These are phyloP conservation scores for Podospora appendiculata DNA, from an alignment of 495 filamentous ascomycete genomes.

Conservation along the genomic window DNA sequence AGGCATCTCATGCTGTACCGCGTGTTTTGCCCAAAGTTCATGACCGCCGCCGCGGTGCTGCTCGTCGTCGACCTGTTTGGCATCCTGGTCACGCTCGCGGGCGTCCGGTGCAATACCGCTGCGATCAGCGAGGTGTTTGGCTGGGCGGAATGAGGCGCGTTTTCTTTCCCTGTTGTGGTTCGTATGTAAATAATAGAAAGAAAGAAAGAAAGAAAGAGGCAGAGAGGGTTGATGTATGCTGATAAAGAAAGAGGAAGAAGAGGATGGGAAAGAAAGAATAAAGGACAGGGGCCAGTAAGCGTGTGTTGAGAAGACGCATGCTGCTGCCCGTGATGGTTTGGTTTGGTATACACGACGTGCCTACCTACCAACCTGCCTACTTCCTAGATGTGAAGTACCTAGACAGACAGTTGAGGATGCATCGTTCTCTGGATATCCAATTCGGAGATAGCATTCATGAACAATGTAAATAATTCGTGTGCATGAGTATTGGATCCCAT, in stretches of 20 bases:
- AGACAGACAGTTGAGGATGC: no score
- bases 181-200: neutral
- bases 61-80: constrained; percentile 70
- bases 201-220: neutral
- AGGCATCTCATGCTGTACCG: constrained; percentile 95
- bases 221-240: neutral
- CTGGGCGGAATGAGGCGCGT: constrained; percentile 41
- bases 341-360: neutral
- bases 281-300: neutral
- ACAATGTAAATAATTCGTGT: no score
- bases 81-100: constrained; percentile 58
- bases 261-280: neutral
- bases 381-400: no score
- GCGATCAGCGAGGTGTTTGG: constrained; percentile 89
- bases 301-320: neutral
- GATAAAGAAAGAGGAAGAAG: neutral
- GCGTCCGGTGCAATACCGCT: constrained; percentile 61
- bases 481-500: no score
- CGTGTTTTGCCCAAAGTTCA: constrained; percentile 87
- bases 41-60: constrained; percentile 69
- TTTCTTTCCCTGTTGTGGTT: neutral
- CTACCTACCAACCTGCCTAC: no score
- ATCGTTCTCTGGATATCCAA: no score
- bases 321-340: neutral
- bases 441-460: no score